A percentile compares a stretch with the other conserved stretches of the same genome.
These are phyloP conservation scores for Blastocystis sp. DNA, from an alignment of 352 stramenopile genomes.

Conservation along the genomic window DNA sequence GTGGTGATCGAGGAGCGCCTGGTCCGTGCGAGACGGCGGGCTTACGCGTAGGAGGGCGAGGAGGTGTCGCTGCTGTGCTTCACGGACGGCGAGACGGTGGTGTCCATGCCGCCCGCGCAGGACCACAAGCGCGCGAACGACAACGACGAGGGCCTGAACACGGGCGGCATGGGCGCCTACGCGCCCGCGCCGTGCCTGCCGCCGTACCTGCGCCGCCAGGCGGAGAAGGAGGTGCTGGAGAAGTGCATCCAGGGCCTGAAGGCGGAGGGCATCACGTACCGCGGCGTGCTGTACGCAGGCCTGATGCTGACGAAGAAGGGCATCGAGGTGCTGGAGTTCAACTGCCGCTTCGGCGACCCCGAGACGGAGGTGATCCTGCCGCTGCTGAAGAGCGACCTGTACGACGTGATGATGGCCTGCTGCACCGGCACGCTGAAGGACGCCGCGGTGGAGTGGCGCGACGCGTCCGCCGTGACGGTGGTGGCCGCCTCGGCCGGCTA, in stretches of 20 bases:
- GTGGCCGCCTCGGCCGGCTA: slow-evolving; percentile 93
- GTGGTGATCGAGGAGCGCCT: slow-evolving; percentile 97
- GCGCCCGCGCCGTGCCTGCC: slow-evolving; percentile 91
- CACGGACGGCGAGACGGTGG: slow-evolving; percentile 88
- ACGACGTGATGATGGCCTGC: slow-evolving; percentile 92
- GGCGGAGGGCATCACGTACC: slow-evolving; percentile 91
- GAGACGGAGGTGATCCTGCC: slow-evolving; percentile 97
- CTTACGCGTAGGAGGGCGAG: slow-evolving; percentile 71
- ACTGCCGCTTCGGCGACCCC: slow-evolving; percentile 97
- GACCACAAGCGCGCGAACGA: slow-evolving; percentile 98
- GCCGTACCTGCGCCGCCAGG: slow-evolving; percentile 84
- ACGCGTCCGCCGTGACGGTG: slow-evolving; percentile 86
- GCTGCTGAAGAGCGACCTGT: slow-evolving; percentile 90
- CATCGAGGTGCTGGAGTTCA: slow-evolving; percentile 95
- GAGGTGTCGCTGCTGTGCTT: slow-evolving; percentile 96
- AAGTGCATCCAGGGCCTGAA: slow-evolving; percentile 83
- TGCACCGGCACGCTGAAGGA: slow-evolving; percentile 79
- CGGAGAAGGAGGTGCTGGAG: slow-evolving; percentile 76
- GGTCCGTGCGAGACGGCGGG: slow-evolving; percentile 76
- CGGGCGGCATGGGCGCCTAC: slow-evolving; percentile 96
- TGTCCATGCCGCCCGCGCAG: slow-evolving; percentile 92
- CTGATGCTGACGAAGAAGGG: slow-evolving; percentile 89
- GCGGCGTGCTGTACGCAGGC: slow-evolving; percentile 94
- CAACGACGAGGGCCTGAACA: slow-evolving; percentile 94
- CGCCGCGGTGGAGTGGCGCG: slow-evolving; percentile 83